A percentile compares a stretch with the other conserved stretches of the same genome.
These are phyloP conservation scores for Chenopodium suecicum DNA, from an alignment of 148 eudicot genomes.

Conservation along the genomic window DNA sequence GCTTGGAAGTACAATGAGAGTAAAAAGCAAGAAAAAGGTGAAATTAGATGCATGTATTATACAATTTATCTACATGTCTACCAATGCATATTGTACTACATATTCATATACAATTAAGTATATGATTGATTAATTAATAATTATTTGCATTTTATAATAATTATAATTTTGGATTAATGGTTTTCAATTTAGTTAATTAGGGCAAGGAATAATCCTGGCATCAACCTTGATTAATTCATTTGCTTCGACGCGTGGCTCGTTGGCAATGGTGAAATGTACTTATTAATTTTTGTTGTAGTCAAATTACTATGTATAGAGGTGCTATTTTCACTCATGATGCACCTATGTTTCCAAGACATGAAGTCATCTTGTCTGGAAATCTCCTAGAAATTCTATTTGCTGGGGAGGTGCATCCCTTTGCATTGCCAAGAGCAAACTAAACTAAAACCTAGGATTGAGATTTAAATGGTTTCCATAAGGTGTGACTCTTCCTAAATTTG, in stretches of 20 bases:
- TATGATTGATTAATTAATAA: not conserved
- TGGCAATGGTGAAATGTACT: slow-evolving; percentile 3
- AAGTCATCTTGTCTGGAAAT: slow-evolving; percentile 11
- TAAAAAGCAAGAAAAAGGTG: not conserved
- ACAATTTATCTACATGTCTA: slow-evolving; percentile 5
- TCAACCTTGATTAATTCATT: slow-evolving; percentile 7
- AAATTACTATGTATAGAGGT: slow-evolving; percentile 6
- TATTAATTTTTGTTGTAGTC: not conserved
- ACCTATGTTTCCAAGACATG: slow-evolving; percentile 4
- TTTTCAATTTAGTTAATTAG: not conserved
- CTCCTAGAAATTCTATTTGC: not conserved
- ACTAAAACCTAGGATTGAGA: not conserved
- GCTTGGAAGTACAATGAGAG: slow-evolving; percentile 5
- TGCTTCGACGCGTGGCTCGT: not conserved
- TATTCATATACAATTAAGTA: not conserved
- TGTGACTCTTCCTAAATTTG: not conserved
- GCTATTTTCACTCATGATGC: slow-evolving; percentile 2
- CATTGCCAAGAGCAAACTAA: not conserved
- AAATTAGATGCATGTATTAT: slow-evolving; percentile 1
- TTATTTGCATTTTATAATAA: not conserved
- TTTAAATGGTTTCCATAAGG: not conserved
- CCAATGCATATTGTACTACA: slow-evolving; percentile 13
- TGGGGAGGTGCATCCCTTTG: not conserved
- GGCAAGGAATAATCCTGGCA: slow-evolving; percentile 11
- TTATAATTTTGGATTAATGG: too few relatives aligned